Percentiles rank a stretch among this genome's conserved stretches.
Conservation (phyloP, 192 early-diverging fungal genomes). For the Lunasporangiospora selenospora region DNA sequence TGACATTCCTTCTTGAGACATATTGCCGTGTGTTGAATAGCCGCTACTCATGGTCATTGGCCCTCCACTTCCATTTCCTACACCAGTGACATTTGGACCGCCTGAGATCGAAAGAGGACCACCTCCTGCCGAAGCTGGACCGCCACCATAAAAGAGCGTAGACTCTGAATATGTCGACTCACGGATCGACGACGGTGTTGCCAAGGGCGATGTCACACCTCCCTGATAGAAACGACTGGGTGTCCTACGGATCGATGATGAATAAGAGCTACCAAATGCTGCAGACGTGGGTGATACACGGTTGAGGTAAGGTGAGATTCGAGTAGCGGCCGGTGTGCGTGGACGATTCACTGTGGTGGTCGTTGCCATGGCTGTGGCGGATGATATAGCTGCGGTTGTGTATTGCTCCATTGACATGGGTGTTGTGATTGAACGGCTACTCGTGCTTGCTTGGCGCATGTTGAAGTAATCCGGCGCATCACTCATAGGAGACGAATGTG, state of each 20-base stretch:
- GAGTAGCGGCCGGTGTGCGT: slow-evolving; percentile 29
- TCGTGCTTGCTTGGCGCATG: slow-evolving; percentile 13
- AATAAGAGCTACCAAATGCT: slow-evolving; percentile 25
- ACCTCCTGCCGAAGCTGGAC: background rate
- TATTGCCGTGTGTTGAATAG: slow-evolving; percentile 9
- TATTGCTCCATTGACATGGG: slow-evolving; percentile 35
- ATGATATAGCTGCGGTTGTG: too few species aligned
- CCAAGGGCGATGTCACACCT: slow-evolving; percentile 25
- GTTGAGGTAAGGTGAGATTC: slow-evolving; percentile 43
- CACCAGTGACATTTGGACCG: too few species aligned
- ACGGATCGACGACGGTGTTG: slow-evolving; percentile 34
- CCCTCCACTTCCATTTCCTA: too few species aligned
- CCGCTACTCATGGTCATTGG: background rate
- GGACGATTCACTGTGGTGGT: background rate
- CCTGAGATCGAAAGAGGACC: too few species aligned
- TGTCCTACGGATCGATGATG: slow-evolving; percentile 20
- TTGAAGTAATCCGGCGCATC: slow-evolving; percentile 43
- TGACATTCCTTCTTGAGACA: slow-evolving; percentile 7
- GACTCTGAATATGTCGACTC: slow-evolving; percentile 21
- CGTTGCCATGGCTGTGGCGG: too few species aligned
- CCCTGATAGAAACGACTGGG: slow-evolving; percentile 25
- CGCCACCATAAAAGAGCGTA: slow-evolving; percentile 9
- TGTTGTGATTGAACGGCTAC: slow-evolving; percentile 17
- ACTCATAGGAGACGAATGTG: slow-evolving; percentile 20
- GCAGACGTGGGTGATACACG: slow-evolving; percentile 29